Evolutionary conservation across 345 rosid species (phyloP).

Genomic region (Lepidium aucheri): DNA sequence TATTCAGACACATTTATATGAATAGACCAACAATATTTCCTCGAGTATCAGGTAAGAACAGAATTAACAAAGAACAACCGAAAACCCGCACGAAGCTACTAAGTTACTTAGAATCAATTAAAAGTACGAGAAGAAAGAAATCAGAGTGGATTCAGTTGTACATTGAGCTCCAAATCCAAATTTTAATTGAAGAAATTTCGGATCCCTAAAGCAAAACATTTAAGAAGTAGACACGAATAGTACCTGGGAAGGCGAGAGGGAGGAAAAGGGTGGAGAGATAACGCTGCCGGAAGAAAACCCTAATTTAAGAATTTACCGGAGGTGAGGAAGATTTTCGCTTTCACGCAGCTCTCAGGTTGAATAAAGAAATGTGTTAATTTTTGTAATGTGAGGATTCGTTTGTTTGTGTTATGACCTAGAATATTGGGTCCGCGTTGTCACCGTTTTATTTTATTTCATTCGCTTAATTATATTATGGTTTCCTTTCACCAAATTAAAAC

Average conservation of each 20-base stretch:
- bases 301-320: conserved; percentile 10
- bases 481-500: too few relatives aligned
- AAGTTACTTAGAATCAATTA: background rate
- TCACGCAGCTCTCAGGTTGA: conserved; percentile 6
- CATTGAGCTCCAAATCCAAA: conserved; percentile 1
- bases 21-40: background rate
- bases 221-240: background rate
- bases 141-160: background rate
- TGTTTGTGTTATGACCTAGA: background rate
- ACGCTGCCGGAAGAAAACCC: conserved; percentile 23
- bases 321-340: background rate
- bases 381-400: background rate
- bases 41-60: background rate
- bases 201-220: background rate
- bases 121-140: background rate
- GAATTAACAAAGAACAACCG: background rate
- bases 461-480: too few relatives aligned
- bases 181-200: background rate
- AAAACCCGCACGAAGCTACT: background rate
- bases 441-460: too few relatives aligned
- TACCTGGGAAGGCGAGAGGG: conserved; percentile 15
- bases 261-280: background rate
- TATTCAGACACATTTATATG: background rate
- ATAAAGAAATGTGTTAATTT: background rate
- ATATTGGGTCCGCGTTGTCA: too few relatives aligned